A percentile compares a stretch with the other conserved stretches of the same genome.
phyloP scores from a whole-genome alignment of 192 early-diverging fungal species.

The Coemansia sp. region DNA sequence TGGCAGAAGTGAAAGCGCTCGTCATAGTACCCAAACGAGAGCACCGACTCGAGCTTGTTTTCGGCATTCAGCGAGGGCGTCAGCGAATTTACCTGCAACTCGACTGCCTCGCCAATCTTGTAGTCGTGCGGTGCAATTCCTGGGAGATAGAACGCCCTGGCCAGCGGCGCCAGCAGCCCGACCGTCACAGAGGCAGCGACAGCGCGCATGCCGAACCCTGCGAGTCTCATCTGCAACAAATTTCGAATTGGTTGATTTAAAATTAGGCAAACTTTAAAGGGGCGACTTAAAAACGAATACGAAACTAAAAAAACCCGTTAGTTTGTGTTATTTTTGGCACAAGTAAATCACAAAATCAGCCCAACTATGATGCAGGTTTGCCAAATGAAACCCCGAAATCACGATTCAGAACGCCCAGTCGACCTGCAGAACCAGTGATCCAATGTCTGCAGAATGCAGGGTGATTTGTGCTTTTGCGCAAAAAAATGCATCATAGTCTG shows the following conservation, averaged over 20 bases:
- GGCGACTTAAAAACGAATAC: background rate
- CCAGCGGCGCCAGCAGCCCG: conserved; percentile 19
- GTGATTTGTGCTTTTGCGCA: background rate
- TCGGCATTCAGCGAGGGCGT: conserved; percentile 67
- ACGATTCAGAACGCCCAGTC: background rate
- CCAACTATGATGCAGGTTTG: background rate
- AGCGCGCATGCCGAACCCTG: conserved; percentile 1
- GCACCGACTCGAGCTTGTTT: conserved; percentile 68
- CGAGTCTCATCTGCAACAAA: conserved; percentile 12
- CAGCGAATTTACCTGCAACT: conserved; percentile 83
- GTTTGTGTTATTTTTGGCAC: too few relatives aligned
- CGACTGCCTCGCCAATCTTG: conserved; percentile 62
- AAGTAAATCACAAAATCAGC: background rate
- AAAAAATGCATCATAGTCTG: background rate
- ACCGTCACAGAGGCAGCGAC: conserved; percentile 1
- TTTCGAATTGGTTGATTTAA: background rate
- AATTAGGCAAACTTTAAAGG: background rate
- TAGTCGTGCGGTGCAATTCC: conserved; percentile 93
- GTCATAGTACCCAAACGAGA: conserved; percentile 90
- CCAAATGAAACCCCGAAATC: background rate
- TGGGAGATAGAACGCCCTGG: conserved; percentile 83
- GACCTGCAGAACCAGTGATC: background rate
- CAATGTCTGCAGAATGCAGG: conserved; percentile 2
- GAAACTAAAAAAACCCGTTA: background rate
- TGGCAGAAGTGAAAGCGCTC: conserved; percentile 83